Evolutionary conservation across 768 basidiomycete genomes (phyloP), one percentile per base, ranked within the genome.

Genomic region (Hortiboletus flavorubellus): DNA sequence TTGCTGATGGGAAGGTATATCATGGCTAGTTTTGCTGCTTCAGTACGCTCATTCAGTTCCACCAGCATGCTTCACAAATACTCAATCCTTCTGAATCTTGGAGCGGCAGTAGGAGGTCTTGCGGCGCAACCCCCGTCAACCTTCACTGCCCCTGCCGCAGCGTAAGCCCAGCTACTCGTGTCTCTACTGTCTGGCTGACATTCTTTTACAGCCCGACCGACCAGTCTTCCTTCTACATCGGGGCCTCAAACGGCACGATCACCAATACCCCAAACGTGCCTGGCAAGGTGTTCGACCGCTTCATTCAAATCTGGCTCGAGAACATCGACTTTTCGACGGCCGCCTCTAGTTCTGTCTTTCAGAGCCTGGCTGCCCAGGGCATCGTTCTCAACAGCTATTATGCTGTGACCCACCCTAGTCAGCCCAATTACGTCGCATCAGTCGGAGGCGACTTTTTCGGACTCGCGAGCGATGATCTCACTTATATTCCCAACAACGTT

Each of bases 271-370:
- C 71, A 11, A 34, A 69, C 42, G 78, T 81, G 5, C 39, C 69
- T 1, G 81, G 80, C 38, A 68, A 70, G 49, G 70, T 68, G n/a
- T 82, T 80, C 55, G 73, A 80, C 56, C 72, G 80, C 7, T 75
- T 83, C 69, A 75, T 78, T 56, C 64, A 78, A 60, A 82, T 86
- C 53, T 85, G 81, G 80, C 71, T 87, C 34, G 85, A 86, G 64
- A 86, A 85, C 66, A 84, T 80, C 15, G 78, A 85, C 60, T 87
- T 72, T 55, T 64, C 58, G 9, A 61, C 60, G 49, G 73, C 68
- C 51, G 64, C 41, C 8, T 55, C 61, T 14, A 52, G 57, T 58
- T 46, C 69, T 14, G 65, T 65, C 12, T 73, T 78, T 42, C 58
- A 59, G 39, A 65, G 67, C 44, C 67, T 86, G 53, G 75, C 78